Base-by-base conservation (phyloP, 2,329 filamentous ascomycete species). In the Cryoendolithus antarcticus region DNA sequence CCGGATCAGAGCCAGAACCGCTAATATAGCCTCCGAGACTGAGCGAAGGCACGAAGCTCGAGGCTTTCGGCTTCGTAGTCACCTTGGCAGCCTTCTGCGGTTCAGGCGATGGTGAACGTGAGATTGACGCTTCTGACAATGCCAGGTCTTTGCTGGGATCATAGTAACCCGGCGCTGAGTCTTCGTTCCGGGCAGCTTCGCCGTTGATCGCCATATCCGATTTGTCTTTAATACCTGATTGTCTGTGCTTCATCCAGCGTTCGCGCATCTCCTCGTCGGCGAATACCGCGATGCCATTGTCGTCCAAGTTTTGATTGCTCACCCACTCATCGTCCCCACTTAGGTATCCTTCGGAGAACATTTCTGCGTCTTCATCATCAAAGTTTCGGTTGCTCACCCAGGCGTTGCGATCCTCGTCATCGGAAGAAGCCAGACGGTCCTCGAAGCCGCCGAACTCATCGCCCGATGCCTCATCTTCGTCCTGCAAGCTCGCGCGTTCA, bases 21-120 rank as follows among this genome's bases (percentile, higher is more conserved):
- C 82, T 86, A 51, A 84, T 73, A 62, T 89, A 93, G 41, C 82
- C 82, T 12, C 77, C 80, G 71, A 75, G 69, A 39, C 85, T 84
- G 10, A 91, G 71, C 1, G 78, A 77, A 0, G 84, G 84, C 2
- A 91, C 64, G 55, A 86, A 86, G 0, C 74, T 74, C 0, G 81
- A 76, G 21, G 58, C 54, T 15, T 52, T 58, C 5, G 46, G 49
- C 21, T 41, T 41, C n/a, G 34, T 10, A 8, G 24, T 8, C 24
- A 27, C 24, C 24, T 27, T 10, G 39, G 39, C 24, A 35, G 30
- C 19, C 34, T 34, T 6, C 30, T 30, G 11, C 37, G 34, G 21
- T 34, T 35, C 39, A 30, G 36, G 30, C 39, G 36, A 9, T 37
- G 24, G 30, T 41, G 24, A 27, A 27, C 24, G 24, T 27, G 24